Percentiles rank a stretch among this genome's conserved stretches.
These are phyloP conservation scores for Cicer yamashitae DNA, from an alignment of 306 rosid species.

Conservation along the genomic window DNA sequence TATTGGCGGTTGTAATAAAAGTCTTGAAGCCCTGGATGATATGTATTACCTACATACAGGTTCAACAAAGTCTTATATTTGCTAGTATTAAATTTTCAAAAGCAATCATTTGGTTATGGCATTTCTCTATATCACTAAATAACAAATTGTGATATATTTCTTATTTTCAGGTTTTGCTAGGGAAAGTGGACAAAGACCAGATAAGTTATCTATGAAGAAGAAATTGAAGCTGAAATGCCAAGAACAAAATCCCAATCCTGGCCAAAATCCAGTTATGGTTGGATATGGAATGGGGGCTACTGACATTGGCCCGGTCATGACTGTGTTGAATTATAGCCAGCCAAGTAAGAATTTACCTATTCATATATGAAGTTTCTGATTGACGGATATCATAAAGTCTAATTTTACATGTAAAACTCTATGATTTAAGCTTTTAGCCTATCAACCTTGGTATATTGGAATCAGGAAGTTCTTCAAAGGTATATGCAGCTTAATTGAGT, in stretches of 20 bases:
- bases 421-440: constrained; percentile 14
- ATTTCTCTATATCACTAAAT: constrained; percentile 35
- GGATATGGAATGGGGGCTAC: constrained; percentile 59
- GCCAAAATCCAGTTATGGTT: constrained; percentile 58
- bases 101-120: constrained; percentile 34
- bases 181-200: constrained; percentile 78
- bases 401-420: constrained; percentile 14
- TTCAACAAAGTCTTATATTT: constrained; percentile 44
- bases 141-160: constrained; percentile 44
- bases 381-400: constrained; percentile 5
- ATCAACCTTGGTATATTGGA: constrained; percentile 33
- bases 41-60: constrained; percentile 95
- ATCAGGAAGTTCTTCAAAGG: constrained; percentile 32
- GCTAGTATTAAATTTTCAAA: constrained; percentile 5
- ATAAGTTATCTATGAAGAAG: constrained; percentile 91
- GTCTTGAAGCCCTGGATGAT: constrained; percentile 93
- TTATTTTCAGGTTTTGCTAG: constrained; percentile 67
- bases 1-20: constrained; percentile 95
- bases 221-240: constrained; percentile 92
- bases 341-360: constrained; percentile 58
- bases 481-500: constrained; percentile 16
- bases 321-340: constrained; percentile 56
- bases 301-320: constrained; percentile 54
- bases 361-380: constrained; percentile 25
- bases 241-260: constrained; percentile 71